These are phyloP conservation scores for Fusarium citri DNA, from an alignment of 2,329 filamentous ascomycete genomes.

Conservation along the genomic window DNA sequence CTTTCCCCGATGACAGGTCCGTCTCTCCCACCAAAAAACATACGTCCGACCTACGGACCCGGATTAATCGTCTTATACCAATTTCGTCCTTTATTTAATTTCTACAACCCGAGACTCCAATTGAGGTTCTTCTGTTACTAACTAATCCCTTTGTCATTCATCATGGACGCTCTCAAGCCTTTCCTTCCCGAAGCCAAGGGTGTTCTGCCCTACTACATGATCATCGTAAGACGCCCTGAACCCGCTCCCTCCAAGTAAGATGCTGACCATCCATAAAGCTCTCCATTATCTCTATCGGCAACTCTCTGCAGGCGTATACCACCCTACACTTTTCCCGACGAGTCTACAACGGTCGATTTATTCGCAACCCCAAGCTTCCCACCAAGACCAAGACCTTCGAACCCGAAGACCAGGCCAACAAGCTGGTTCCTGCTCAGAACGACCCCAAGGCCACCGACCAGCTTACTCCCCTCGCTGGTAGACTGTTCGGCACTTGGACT, in stretches of 20 bases:
- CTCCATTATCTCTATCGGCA: conserved; percentile 83
- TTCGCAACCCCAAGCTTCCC: conserved; percentile 61
- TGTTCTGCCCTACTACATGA: conserved; percentile 69
- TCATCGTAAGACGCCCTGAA: conserved; percentile 58
- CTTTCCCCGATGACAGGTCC: conserved; percentile 25
- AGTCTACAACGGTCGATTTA: conserved; percentile 79
- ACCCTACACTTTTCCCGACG: conserved; percentile 86
- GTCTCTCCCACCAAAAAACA: conserved; percentile 34
- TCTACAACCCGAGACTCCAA: neutral
- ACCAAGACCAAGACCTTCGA: conserved; percentile 57
- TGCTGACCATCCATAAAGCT: conserved; percentile 65
- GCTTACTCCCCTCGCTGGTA: conserved; percentile 79
- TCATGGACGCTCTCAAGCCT: conserved; percentile 60
- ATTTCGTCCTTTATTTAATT: neutral
- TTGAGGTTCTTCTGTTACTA: conserved; percentile 16
- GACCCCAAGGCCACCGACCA: conserved; percentile 64
- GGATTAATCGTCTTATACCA: conserved; percentile 1
- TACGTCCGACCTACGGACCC: neutral
- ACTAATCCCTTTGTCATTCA: neutral
- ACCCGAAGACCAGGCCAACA: conserved; percentile 65
- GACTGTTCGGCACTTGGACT: conserved; percentile 91
- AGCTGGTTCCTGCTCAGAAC: conserved; percentile 60
- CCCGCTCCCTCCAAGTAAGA: neutral
- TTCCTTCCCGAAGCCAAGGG: conserved; percentile 64
- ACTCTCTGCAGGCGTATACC: conserved; percentile 84